Evolutionary conservation across 164 flowering plant species (phyloP), one percentile per base, ranked within the genome.

Genomic region (Akebia trifoliata): DNA sequence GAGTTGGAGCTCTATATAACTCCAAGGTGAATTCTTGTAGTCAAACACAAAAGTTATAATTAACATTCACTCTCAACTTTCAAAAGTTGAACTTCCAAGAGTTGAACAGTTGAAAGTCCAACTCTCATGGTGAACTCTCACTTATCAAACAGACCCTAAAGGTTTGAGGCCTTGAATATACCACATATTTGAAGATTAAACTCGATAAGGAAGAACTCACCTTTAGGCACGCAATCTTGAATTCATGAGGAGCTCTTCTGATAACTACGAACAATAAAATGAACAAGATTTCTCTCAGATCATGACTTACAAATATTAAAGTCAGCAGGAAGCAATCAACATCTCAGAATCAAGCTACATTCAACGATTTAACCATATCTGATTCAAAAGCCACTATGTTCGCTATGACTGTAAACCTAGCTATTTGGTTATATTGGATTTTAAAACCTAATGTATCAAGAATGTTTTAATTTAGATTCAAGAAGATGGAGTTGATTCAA

Each of bases 181-280:
- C 43, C 3, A 39, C 43, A 39, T 7, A 29, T 15, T 6, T 17
- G 24, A 18, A 21, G 17, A 43, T 44, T 40, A 15, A 64, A 21
- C 18, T 17, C 17, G 35, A 18, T 17, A 50, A 51, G 18, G 40
- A 35, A 31, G 58, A 59, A 68, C 82, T 42, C 56, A 93, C 99
- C 89, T 84, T 93, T 40, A 93, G 72, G 79, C 97, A 93, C 32
- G 86, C 72, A 30, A 93, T 93, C 79, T 93, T 93, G 82, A 93
- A 93, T 71, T 93, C 99, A 64, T 93, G 99, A 61, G 99, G 98
- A 73, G 96, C 95, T 64, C 98, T 77, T 74, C 96, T 75, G 32
- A 92, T 87, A 56, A 92, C 98, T 92, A 87, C 64, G 39, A 60
- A 56, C 44, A 34, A 46, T 39, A 59, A 56, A 36, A 26, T 6